Conservation (phyloP, 345 rosid species). For the Lumnitzera racemosa region DNA sequence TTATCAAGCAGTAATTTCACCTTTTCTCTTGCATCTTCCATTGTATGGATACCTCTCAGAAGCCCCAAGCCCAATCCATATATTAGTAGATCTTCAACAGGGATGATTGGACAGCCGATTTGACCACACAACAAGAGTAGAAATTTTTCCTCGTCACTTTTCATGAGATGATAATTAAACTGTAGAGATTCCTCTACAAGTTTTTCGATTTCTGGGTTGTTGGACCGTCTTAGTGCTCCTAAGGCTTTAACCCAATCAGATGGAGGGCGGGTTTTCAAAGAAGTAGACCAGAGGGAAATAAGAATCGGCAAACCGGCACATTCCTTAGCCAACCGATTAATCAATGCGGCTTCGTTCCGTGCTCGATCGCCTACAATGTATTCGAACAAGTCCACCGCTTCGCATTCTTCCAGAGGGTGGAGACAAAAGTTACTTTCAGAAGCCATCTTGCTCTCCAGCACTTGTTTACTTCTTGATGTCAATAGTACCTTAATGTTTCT, state of each 20-base stretch:
- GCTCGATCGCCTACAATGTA: slow-evolving; percentile 2
- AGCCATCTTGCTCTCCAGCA: too few relatives aligned
- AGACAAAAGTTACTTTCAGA: background rate
- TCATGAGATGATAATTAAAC: background rate
- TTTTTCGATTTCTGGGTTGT: background rate
- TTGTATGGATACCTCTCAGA: background rate
- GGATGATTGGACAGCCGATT: background rate
- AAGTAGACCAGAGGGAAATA: slow-evolving; percentile 5
- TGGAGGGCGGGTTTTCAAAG: fast-evolving
- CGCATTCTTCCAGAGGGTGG: slow-evolving; percentile 2
- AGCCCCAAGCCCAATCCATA: slow-evolving; percentile 21
- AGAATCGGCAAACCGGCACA: slow-evolving; percentile 20
- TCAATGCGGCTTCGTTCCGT: background rate
- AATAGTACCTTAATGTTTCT: too few relatives aligned
- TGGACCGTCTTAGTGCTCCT: background rate
- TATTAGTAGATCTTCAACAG: slow-evolving; percentile 7
- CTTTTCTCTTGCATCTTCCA: slow-evolving; percentile 11
- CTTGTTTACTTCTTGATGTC: too few relatives aligned
- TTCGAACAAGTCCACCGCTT: slow-evolving; percentile 21
- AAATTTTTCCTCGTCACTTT: background rate
- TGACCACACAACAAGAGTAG: slow-evolving; percentile 12
- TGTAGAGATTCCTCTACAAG: background rate
- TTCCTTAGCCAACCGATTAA: background rate
- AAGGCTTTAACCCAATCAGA: background rate
- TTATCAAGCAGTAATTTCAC: slow-evolving; percentile 5